Evolutionary conservation across 1,284 basidiomycete genomes (phyloP).

Genomic region (Hypsizygus ulmarius): DNA sequence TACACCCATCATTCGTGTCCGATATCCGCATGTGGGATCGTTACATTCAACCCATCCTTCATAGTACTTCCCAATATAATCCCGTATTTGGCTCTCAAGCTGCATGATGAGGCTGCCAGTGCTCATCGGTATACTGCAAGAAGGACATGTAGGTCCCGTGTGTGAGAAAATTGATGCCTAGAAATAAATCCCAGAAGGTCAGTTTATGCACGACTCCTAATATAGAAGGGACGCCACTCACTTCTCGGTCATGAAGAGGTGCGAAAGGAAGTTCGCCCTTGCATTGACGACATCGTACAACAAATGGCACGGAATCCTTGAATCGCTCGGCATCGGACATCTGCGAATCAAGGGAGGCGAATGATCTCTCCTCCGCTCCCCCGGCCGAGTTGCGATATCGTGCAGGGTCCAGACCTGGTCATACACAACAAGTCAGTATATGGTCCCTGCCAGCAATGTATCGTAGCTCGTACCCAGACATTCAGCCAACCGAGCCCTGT

Average conservation of each 20-base stretch:
- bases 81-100: slow-evolving; percentile 82
- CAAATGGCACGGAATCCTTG: slow-evolving; percentile 68
- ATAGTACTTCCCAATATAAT: slow-evolving; percentile 82
- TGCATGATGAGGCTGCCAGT: slow-evolving; percentile 74
- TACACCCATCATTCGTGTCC: slow-evolving; percentile 90
- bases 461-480: slow-evolving; percentile 71
- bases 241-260: slow-evolving; percentile 65
- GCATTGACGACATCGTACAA: slow-evolving; percentile 76
- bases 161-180: slow-evolving; percentile 47
- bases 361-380: slow-evolving; percentile 63
- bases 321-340: slow-evolving; percentile 88
- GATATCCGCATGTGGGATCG: slow-evolving; percentile 79
- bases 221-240: slow-evolving; percentile 33
- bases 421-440: not conserved
- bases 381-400: slow-evolving; percentile 59
- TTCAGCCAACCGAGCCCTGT: slow-evolving; percentile 87
- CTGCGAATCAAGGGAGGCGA: slow-evolving; percentile 87
- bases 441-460: not conserved
- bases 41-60: slow-evolving; percentile 88
- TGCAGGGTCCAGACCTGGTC: slow-evolving; percentile 78
- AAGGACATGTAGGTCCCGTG: slow-evolving; percentile 55
- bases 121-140: slow-evolving; percentile 58
- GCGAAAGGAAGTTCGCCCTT: slow-evolving; percentile 61
- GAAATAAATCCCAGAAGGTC: too few relatives aligned
- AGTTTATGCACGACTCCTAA: too few relatives aligned